Evolutionary conservation across 768 basidiomycete genomes (phyloP).

Genomic region (Nidularia pulvinata): DNA sequence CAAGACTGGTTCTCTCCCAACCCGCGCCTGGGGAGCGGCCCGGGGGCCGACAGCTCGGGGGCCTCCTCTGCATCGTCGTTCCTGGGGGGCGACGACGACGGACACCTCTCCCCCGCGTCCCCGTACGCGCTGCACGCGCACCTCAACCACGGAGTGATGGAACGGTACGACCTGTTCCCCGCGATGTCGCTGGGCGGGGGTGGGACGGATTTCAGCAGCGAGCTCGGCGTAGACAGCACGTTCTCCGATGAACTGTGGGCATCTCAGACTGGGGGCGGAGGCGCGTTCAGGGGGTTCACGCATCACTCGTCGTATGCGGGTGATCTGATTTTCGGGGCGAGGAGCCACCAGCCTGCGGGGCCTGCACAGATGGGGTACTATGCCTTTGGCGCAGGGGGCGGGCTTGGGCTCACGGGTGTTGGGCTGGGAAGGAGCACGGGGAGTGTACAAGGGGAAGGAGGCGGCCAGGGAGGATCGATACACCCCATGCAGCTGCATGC

Average conservation of each 20-base stretch:
- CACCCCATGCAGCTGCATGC: slow-evolving; percentile 65
- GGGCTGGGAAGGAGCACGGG: slow-evolving; percentile 6
- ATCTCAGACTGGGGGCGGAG: slow-evolving; percentile 50
- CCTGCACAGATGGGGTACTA: slow-evolving; percentile 33
- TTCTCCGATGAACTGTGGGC: slow-evolving; percentile 63
- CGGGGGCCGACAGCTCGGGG: slow-evolving; percentile 34
- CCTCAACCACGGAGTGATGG: slow-evolving; percentile 68
- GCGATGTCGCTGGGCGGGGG: slow-evolving; percentile 24
- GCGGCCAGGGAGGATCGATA: slow-evolving; percentile 25
- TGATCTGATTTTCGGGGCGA: slow-evolving; percentile 80
- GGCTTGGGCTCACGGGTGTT: slow-evolving; percentile 8
- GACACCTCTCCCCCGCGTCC: slow-evolving; percentile 9
- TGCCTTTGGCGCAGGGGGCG: slow-evolving; percentile 10
- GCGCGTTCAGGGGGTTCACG: slow-evolving; percentile 71
- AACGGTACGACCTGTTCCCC: slow-evolving; percentile 80
- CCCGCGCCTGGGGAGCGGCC: slow-evolving; percentile 54
- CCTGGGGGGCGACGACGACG: slow-evolving; percentile 26
- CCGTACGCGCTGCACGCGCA: slow-evolving; percentile 18
- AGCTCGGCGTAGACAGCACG: slow-evolving; percentile 66
- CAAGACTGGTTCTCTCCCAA: slow-evolving; percentile 86
- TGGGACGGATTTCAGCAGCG: slow-evolving; percentile 58
- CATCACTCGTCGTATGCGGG: slow-evolving; percentile 85
- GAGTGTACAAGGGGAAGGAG: slow-evolving; percentile 9
- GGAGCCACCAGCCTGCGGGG: slow-evolving; percentile 62
- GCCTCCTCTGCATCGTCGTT: slow-evolving; percentile 45